phyloP scores from a whole-genome alignment of 2,329 filamentous ascomycete species.

The Sporothrix inflata region DNA sequence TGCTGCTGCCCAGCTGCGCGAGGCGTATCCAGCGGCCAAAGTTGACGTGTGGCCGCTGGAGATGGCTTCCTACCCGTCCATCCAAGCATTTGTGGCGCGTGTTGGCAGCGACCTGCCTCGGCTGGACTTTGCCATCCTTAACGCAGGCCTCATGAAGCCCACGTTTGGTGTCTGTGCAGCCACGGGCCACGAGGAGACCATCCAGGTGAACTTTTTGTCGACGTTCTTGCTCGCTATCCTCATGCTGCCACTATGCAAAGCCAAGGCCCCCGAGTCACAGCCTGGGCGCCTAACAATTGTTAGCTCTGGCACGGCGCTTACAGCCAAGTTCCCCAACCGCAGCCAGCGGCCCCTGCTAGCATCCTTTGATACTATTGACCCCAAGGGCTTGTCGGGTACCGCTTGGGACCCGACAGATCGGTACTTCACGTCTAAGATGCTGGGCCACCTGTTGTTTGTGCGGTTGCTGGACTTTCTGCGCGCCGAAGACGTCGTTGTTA shows the following conservation, averaged over 20 bases:
- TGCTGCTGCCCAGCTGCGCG: constrained; percentile 26
- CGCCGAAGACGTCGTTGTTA: constrained; percentile 27
- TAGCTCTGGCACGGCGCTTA: constrained; percentile 37
- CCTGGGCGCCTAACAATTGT: constrained; percentile 37
- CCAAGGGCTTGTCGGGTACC: not conserved
- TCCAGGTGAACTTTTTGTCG: constrained; percentile 58
- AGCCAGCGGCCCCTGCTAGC: constrained; percentile 17
- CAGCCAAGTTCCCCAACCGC: constrained; percentile 31
- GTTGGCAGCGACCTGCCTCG: constrained; percentile 18
- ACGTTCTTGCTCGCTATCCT: constrained; percentile 53
- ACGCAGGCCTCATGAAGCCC: constrained; percentile 25
- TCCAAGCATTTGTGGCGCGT: constrained; percentile 21
- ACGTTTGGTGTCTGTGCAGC: not conserved
- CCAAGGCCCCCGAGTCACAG: constrained; percentile 34
- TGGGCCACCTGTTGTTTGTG: constrained; percentile 25
- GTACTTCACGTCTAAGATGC: constrained; percentile 27
- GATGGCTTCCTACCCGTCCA: constrained; percentile 29
- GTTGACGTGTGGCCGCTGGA: constrained; percentile 39
- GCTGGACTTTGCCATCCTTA: constrained; percentile 27
- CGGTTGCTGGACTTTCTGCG: constrained; percentile 14
- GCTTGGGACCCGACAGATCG: constrained; percentile 25
- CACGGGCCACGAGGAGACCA: constrained; percentile 46
- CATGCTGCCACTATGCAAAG: constrained; percentile 51
- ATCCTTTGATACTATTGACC: constrained; percentile 11
- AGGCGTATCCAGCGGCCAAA: not conserved